Evolutionary conservation across 768 basidiomycete species (phyloP), one percentile per base, ranked within the genome.

Genomic region (Russula sp.): DNA sequence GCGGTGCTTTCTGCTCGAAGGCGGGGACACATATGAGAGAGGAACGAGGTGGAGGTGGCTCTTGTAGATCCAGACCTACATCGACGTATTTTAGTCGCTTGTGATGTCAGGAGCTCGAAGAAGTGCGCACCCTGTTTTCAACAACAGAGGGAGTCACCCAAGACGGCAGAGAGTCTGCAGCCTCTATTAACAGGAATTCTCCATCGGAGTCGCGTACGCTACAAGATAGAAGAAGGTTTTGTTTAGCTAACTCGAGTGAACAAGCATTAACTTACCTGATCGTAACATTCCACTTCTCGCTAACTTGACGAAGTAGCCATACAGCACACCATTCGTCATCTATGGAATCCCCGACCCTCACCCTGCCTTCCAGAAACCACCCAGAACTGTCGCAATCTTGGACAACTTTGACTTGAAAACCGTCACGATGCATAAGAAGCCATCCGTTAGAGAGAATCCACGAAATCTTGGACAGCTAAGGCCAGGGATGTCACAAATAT

Each of bases 321-420:
- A 98, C 94, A 16, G 84, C 81, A 73, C 87, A 88, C 97, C 97
- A 99, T 75, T 99, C 97, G 71, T 99, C 97, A 74, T 99, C 95
- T n/a, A 98, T 83, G 58, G 87, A 90, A 75, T 99, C 97, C 3
- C 97, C 96, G 26, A 98, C 90, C 51, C 94, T 80, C 87, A 95
- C 91, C 51, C 80, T 78, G 10, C 95, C 94, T 71, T 93, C 87
- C 1, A 98, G 75, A 48, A 86, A 77, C 77, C 82, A 87, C n/a
- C 74, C 78, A 57, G 76, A 65, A 20, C 71, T 71, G 68, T 85
- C 78, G 24, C 78, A 73, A 56, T 84, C 77, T 51, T 73, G 66
- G 9, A 80, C 82, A 20, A 89, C 80, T 71, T 90, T 90, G 65
- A 92, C 76, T 72, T 92, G 88, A 69, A 93, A 93, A 11, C 84